Base-by-base conservation (phyloP, 2,329 filamentous ascomycete species). In the Botryotinia narcissicola region DNA sequence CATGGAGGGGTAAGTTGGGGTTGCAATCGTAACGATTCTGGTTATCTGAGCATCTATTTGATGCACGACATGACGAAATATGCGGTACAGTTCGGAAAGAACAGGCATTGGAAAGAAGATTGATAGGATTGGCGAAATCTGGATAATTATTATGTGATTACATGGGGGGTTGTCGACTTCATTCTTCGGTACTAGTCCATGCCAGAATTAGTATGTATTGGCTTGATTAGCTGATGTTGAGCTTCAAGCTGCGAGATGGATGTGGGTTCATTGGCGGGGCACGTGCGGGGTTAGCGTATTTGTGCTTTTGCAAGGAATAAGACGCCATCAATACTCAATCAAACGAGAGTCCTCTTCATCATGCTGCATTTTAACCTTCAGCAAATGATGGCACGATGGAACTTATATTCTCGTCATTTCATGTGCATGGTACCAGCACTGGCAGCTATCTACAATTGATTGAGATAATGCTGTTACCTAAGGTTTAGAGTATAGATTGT, bases 311-410 rank as follows among this genome's bases (percentile, higher is more conserved):
- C 67, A 54, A 59, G 74, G 74, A 73, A 72, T 46, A 70, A 75
- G 71, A 76, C 76, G 76, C 73, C 76, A 77, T 77, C 74, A 61
- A 54, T 35, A 44, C 37, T 75, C 76, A 77, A 77, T 77, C 75
- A 77, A 32, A 62, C 12, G 42, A 25, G 7, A 62, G 25, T 25
- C 37, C 29, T 51, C 32, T 32, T 62, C 8, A 35, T 44, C 22
- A n/a, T 40, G 29, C n/a, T n/a, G 29, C 69, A 62, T 61, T 71
- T 51, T 40, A 22, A 40, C 59, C 44, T 71, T 60, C 42, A 42
- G 5, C 48, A 35, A 42, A 68, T 57, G 40, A 59, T 69, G 66
- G 6, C 66, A 69, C n/a, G 35, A 68, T 68, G 64, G 25, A 57
- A 37, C 64, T 51, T 29, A 32, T 29, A 14, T 68, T 68, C 25